A percentile compares a stretch with the other conserved stretches of the same genome.
Conservation (phyloP, 1,284 basidiomycete species). For the Sporisorium graminicola region DNA sequence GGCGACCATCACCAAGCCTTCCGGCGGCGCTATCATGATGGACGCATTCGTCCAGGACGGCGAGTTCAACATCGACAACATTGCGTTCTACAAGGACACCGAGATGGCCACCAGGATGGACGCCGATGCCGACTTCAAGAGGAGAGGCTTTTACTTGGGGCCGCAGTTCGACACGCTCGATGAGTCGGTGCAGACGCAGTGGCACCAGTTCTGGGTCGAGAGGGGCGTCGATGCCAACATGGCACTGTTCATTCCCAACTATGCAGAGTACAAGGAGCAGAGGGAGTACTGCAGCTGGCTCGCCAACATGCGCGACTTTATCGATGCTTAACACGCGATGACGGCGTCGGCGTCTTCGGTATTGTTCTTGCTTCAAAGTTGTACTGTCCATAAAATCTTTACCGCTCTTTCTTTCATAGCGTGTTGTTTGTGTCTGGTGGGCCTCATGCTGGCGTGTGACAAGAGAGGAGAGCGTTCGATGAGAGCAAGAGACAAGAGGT, state of each 20-base stretch:
- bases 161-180: constrained; percentile 95
- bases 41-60: constrained; percentile 75
- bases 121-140: constrained; percentile 91
- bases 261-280: constrained; percentile 69
- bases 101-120: constrained; percentile 82
- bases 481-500: background rate
- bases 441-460: background rate
- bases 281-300: constrained; percentile 91
- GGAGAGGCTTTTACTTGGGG: constrained; percentile 90
- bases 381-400: background rate
- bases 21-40: constrained; percentile 61
- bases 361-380: background rate
- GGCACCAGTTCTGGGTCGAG: constrained; percentile 84
- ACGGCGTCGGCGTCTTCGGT: background rate
- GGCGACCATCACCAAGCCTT: constrained; percentile 85
- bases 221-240: constrained; percentile 86
- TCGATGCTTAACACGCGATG: constrained; percentile 75
- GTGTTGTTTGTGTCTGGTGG: background rate
- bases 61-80: constrained; percentile 86
- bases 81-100: constrained; percentile 83
- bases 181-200: constrained; percentile 84
- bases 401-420: background rate
- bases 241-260: constrained; percentile 72
- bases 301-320: constrained; percentile 83
- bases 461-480: background rate